phyloP scores from a whole-genome alignment of 75 land plant genomes.

The Larix kaempferi region DNA sequence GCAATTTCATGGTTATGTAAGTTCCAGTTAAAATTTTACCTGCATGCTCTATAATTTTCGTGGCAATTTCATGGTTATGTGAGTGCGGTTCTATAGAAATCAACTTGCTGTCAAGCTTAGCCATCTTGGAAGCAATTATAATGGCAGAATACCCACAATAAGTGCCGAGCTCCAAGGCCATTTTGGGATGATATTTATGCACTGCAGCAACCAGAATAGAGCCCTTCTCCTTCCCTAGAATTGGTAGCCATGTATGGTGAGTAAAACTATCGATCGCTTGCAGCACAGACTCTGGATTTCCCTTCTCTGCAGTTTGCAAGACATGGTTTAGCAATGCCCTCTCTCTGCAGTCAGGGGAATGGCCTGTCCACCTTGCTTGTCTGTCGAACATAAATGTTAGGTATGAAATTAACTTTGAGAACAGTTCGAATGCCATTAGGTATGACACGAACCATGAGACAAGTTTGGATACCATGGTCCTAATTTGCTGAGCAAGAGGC shows the following conservation, averaged over 20 bases:
- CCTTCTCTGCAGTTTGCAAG: constrained; percentile 13
- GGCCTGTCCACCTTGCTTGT: no score
- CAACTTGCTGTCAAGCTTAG: constrained; percentile 8
- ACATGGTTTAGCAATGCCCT: constrained; percentile 10
- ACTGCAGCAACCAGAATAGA: constrained; percentile 14
- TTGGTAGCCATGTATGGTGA: constrained; percentile 17
- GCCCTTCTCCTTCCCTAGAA: constrained; percentile 24
- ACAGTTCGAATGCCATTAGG: no score
- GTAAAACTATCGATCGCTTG: constrained; percentile 11
- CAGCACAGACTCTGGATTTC: constrained; percentile 22
- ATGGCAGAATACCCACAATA: constrained; percentile 30
- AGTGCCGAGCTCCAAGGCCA: constrained; percentile 24
- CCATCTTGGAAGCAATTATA: constrained; percentile 16
- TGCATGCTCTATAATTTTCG: constrained; percentile 20
- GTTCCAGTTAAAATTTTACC: constrained; percentile 10
- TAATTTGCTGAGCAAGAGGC: no score
- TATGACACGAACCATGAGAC: no score
- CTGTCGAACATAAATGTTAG: no score
- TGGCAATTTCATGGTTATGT: constrained; percentile 8
- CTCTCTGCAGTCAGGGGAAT: constrained; percentile 11
- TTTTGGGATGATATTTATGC: constrained; percentile 3
- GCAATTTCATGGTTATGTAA: constrained; percentile 8
- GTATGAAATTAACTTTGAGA: no score
- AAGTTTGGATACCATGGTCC: no score
- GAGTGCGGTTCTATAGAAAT: constrained; percentile 15